Conservation (phyloP, 2,329 filamentous ascomycete genomes). For the Colletotrichum sansevieriae region DNA sequence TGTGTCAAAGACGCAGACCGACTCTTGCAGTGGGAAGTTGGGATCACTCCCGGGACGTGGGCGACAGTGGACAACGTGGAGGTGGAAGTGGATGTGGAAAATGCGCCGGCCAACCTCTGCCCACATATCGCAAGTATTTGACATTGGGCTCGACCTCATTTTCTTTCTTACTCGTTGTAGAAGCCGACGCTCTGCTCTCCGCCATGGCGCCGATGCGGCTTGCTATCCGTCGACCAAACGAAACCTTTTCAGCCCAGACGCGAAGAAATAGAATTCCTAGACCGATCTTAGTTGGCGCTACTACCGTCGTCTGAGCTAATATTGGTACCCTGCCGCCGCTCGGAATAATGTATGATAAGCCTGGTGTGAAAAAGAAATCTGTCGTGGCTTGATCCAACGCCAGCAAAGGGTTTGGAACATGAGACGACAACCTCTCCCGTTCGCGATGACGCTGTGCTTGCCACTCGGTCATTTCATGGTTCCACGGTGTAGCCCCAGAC, state of each 20-base stretch:
- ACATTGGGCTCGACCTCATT: constrained; percentile 18
- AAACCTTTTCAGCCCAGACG: constrained; percentile 11
- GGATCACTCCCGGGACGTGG: constrained; percentile 19
- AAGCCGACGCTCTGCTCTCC: constrained; percentile 26
- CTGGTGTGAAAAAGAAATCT: constrained; percentile 2
- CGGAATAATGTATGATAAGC: not conserved
- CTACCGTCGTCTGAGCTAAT: constrained; percentile 1
- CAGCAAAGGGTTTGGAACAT: constrained; percentile 7
- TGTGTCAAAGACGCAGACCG: too few relatives aligned
- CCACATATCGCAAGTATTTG: constrained; percentile 11
- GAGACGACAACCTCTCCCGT: not conserved
- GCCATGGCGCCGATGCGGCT: constrained; percentile 36
- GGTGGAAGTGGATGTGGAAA: not conserved
- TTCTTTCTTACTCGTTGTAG: not conserved
- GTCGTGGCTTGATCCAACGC: constrained; percentile 14
- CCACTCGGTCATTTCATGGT: constrained; percentile 32
- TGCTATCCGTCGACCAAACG: constrained; percentile 21
- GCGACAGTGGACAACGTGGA: not conserved
- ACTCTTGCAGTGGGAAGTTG: not conserved
- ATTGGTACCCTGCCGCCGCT: constrained; percentile 1
- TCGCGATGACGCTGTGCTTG: too few relatives aligned
- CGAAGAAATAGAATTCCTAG: constrained; percentile 13
- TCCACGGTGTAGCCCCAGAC: constrained; percentile 23
- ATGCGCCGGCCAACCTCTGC: constrained; percentile 37
- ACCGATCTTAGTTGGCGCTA: constrained; percentile 6